phyloP scores from a whole-genome alignment of 306 rosid species.

The Abrus pulchellus region DNA sequence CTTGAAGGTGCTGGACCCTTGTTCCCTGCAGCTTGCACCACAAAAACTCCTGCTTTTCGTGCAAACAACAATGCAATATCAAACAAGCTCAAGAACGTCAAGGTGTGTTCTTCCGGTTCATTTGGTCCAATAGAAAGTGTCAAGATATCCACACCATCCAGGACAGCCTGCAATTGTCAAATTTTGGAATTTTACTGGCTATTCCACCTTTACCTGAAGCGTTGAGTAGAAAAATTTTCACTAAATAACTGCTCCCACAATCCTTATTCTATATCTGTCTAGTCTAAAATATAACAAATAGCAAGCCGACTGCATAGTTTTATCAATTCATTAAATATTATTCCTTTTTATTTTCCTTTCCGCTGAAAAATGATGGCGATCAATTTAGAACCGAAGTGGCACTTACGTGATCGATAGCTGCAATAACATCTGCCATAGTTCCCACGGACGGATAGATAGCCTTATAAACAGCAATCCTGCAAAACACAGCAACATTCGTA shows the following conservation, averaged over 20 bases:
- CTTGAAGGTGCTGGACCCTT: slow-evolving; percentile 75
- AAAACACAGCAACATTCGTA: neutral
- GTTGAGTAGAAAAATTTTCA: neutral
- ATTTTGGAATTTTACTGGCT: neutral
- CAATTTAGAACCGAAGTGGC: neutral
- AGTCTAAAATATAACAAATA: neutral
- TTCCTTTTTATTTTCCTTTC: too few species aligned
- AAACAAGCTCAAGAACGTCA: slow-evolving; percentile 67
- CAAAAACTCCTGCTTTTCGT: slow-evolving; percentile 80
- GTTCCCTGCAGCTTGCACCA: slow-evolving; percentile 89
- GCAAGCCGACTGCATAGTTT: neutral
- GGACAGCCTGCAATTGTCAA: slow-evolving; percentile 58
- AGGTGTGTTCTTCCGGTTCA: slow-evolving; percentile 63
- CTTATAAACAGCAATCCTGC: slow-evolving; percentile 89
- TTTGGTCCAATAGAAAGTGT: slow-evolving; percentile 84
- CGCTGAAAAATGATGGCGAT: too few species aligned
- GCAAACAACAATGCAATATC: slow-evolving; percentile 74
- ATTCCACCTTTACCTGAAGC: neutral
- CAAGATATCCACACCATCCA: slow-evolving; percentile 86
- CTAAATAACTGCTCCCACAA: neutral
- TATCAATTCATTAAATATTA: neutral
- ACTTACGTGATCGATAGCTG: slow-evolving; percentile 85
- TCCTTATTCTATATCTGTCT: too few species aligned
- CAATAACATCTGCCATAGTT: slow-evolving; percentile 74
- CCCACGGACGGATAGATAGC: slow-evolving; percentile 79